Evolutionary conservation across 2,329 filamentous ascomycete genomes (phyloP).

Genomic region (Penicillium sp.): DNA sequence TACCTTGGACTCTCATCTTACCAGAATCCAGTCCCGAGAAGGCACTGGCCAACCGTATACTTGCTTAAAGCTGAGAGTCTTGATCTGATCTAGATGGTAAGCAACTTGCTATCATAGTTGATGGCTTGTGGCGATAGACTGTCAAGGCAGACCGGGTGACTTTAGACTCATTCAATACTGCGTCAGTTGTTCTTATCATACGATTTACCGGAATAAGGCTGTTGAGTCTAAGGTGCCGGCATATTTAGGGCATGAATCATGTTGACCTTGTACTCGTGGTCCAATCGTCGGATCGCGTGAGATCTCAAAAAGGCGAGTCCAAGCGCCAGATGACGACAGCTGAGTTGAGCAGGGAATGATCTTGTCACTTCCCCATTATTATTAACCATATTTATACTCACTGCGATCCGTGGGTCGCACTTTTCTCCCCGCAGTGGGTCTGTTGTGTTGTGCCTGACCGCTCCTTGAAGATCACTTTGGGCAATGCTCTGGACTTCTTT

Average conservation of each 20-base stretch:
- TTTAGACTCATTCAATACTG: too few species aligned
- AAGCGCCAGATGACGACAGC: conserved; percentile 5
- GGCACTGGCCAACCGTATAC: too few species aligned
- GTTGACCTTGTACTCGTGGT: conserved; percentile 19
- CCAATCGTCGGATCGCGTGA: conserved; percentile 16
- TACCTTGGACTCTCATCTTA: too few species aligned
- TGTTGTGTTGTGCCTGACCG: conserved; percentile 24
- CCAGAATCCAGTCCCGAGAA: too few species aligned
- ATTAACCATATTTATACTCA: neutral
- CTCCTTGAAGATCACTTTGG: conserved; percentile 10
- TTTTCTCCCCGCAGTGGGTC: conserved; percentile 19
- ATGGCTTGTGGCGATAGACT: too few species aligned
- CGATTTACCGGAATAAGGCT: too few species aligned
- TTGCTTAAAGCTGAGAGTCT: too few species aligned
- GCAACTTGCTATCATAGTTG: too few species aligned
- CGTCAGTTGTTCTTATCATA: too few species aligned
- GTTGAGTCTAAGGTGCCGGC: conserved; percentile 14
- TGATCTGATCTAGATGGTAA: too few species aligned
- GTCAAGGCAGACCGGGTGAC: too few species aligned
- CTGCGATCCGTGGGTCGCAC: conserved; percentile 1
- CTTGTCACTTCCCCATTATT: neutral
- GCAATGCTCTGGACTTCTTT: too few species aligned
- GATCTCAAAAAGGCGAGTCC: neutral
- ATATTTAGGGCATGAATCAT: conserved; percentile 10
- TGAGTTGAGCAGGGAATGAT: conserved; percentile 2